Evolutionary conservation across 2,329 filamentous ascomycete species (phyloP), one percentile per base, ranked within the genome.

Genomic region (Ambrosiella beaveri): DNA sequence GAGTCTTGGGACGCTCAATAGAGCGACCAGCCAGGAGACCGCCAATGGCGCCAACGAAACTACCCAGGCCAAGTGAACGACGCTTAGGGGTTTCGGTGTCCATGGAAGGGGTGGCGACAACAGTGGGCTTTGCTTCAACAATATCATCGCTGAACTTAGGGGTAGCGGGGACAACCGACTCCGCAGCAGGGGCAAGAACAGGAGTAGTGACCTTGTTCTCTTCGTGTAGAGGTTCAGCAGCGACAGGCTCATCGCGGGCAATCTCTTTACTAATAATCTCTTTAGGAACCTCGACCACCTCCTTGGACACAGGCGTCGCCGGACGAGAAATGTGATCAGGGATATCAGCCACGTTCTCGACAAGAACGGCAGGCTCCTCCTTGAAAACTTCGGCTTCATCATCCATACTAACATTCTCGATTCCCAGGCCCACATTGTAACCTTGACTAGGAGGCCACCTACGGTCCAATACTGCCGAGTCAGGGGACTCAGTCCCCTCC

Each of bases 401-500:
- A 4, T 27, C 27, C 27, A 27, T 27, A 27, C 27, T 27, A 27
- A 27, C 27, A 27, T 27, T 27, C 13, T 19, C 47, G 7, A 51
- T 27, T 27, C 58, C 54, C 7, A 57, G 54, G 13, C 54, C 58
- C n/a, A 80, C 65, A 52, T 39, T 44, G 8, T 53, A 44, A 8
- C 54, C 52, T 36, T 38, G 36, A 8, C 47, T 53, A n/a, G 44
- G 35, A n/a, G 54, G 39, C 37, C 38, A 36, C 35, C 45, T 44
- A 9, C 53, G 38, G 17, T 55, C 39, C 44, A 55, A 17, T 6
- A 55, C 13, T 9, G 19, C 17, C 11, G 53, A 45, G 7, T 55
- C 53, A 6, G 39, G 11, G 19, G 47, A 51, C 47, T 51, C 47
- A 35, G 35, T 27, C 17, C 35, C 47, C 19, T 51, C 5, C 13